These are phyloP conservation scores for Chlorella sorokiniana DNA, from an alignment of 139 green algal species.

Conservation along the genomic window DNA sequence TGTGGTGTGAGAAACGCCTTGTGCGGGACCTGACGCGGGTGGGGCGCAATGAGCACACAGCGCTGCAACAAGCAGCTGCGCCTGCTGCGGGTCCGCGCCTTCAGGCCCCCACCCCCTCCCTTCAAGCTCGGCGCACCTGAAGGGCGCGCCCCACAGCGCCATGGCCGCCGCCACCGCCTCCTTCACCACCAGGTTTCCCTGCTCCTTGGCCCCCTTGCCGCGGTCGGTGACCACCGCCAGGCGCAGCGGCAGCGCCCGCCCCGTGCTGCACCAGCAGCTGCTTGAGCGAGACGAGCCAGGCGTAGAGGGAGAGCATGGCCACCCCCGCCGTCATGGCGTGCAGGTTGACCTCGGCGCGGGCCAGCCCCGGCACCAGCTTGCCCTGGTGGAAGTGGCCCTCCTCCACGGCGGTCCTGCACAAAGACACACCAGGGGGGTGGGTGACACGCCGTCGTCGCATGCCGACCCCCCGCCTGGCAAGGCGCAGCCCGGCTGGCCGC, in stretches of 20 bases:
- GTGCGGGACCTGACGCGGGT: too few relatives aligned
- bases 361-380: slow-evolving; percentile 40
- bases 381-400: slow-evolving; percentile 68
- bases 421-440: neutral
- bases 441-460: neutral
- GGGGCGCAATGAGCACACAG: neutral
- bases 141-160: slow-evolving; percentile 72
- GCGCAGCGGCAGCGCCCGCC: slow-evolving; percentile 15
- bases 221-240: slow-evolving; percentile 54
- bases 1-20: neutral
- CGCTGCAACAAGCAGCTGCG: neutral
- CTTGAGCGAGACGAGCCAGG: slow-evolving; percentile 74
- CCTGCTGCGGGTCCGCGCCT: neutral
- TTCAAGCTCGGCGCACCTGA: slow-evolving; percentile 36
- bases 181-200: slow-evolving; percentile 90
- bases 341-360: slow-evolving; percentile 73
- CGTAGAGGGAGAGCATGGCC: slow-evolving; percentile 81
- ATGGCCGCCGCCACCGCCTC: slow-evolving; percentile 79
- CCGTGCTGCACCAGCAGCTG: slow-evolving; percentile 29
- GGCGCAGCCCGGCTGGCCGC: too few relatives aligned
- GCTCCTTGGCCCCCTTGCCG: slow-evolving; percentile 67
- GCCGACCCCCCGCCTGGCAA: too few relatives aligned
- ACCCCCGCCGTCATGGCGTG: slow-evolving; percentile 86
- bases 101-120: neutral
- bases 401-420: slow-evolving; percentile 46